Evolutionary conservation across 306 rosid species (phyloP), one percentile per base, ranked within the genome.

Genomic region (Sindora glabra): DNA sequence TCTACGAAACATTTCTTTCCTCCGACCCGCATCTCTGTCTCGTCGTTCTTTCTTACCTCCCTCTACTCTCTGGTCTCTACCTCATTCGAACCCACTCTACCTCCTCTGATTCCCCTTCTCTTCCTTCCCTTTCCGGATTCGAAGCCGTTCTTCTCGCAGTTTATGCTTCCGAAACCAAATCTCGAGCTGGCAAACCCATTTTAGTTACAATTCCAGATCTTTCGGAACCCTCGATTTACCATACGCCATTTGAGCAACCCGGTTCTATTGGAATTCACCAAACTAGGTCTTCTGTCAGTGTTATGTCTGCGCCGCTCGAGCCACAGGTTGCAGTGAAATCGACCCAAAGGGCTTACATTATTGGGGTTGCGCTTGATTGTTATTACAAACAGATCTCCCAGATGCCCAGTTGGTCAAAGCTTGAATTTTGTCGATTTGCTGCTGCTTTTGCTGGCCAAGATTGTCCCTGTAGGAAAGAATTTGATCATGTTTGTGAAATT

Each of bases 351-450:
- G 90, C 95, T 10, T 48, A 74, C 78, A 87, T 92, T 15, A 86
- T 92, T 33, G 97, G 99, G 6, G 89, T 86, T 2, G 84, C 81
- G 1, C 81, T 92, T 10, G 96, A 86, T 64, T 86, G 80, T 17
- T 92, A 82, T 65, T 89, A 80, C 78, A 80, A 84, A 63, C 95
- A 89, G 84, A 89, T 92, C 86, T 86, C 96, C 21, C 96, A 92
- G 65, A 86, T 92, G 99, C 99, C 99, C 6, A 52, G 79, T 15
- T 92, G 96, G 95, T 92, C 99, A 3, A 92, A 92, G 81, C 77
- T 84, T n/a, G 84, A 86, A 16, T 82, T 92, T 39, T 89, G 94
- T 56, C 73, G 64, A 29, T 86, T 84, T 61, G 72, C 78, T 0
- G 82, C 95, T 0, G 71, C 73, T 1, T 92, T 96, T 96, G 95